Evolutionary conservation across 208 protist genomes (phyloP), one percentile per base, ranked within the genome.

Genomic region (Crithidia sp.): DNA sequence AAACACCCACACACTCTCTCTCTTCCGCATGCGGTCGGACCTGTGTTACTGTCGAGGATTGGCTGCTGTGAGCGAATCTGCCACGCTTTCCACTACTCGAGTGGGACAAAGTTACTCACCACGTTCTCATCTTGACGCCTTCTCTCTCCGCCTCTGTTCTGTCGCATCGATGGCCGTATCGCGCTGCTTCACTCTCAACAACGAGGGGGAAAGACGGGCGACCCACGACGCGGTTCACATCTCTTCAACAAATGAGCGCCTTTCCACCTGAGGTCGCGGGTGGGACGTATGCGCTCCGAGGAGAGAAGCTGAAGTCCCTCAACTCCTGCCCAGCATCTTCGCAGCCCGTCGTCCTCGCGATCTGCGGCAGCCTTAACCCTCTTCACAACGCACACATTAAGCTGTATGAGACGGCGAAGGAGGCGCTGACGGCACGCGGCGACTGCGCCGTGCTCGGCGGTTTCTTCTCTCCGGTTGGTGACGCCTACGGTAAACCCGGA

Each of bases 301-400:
- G 41, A 5, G 60, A 74, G 12, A 93, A 93, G 65, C 63, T 93
- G 28, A 86, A 65, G 44, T 54, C 76, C 2, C 73, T 84, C 17
- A 13, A 37, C 2, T 50, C 43, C 39, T 45, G 57, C 14, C 19
- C 7, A n/a, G 41, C 62, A 28, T 17, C 62, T 19, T 55, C 53
- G 8, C 65, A 71, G 41, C 81, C 90, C 0, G 83, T 84, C 0
- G 83, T 96, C 13, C 54, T 92, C 14, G 85, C 76, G 7, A 59
- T 93, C 4, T 96, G 92, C 67, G 92, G 92, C 19, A 84, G 85
- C 56, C 90, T 95, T 63, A 96, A 96, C 77, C 92, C 92, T 2
- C 83, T 95, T 10, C 92, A 96, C 63, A 79, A 77, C 40, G 85
- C 90, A 4, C 92, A 96, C 71, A 47, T 94, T 19, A 71, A 71